Evolutionary conservation across 2,329 filamentous ascomycete species (phyloP).

Genomic region (Paraconiothyrium sp.): DNA sequence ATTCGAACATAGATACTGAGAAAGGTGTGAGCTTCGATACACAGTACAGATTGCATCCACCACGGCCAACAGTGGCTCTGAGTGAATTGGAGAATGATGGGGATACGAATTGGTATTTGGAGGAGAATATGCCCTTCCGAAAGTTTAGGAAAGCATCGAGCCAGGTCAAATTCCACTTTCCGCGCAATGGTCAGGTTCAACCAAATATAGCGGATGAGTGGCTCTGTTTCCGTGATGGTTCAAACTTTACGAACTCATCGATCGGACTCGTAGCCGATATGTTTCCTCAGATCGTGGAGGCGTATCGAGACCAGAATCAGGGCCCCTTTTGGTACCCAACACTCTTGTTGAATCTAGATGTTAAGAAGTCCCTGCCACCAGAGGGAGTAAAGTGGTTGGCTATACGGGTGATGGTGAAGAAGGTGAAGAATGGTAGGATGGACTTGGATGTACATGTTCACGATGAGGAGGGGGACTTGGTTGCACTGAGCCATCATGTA

Average conservation of each 20-base stretch:
- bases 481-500: conserved; percentile 75
- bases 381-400: conserved; percentile 79
- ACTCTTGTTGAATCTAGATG: conserved; percentile 75
- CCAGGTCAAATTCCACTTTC: conserved; percentile 64
- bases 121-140: conserved; percentile 55
- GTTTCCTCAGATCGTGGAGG: conserved; percentile 72
- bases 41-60: conserved; percentile 61
- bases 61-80: conserved; percentile 55
- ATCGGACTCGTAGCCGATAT: conserved; percentile 75
- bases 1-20: conserved; percentile 69
- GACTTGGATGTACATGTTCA: conserved; percentile 77
- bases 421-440: conserved; percentile 74
- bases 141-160: conserved; percentile 60
- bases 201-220: conserved; percentile 69
- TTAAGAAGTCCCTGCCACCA: conserved; percentile 75
- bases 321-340: conserved; percentile 77
- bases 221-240: conserved; percentile 68
- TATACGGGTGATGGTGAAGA: conserved; percentile 70
- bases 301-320: conserved; percentile 44
- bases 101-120: conserved; percentile 61
- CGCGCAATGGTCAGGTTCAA: conserved; percentile 55
- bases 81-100: conserved; percentile 52
- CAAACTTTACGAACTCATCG: conserved; percentile 70
- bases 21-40: conserved; percentile 66
- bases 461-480: conserved; percentile 70